Evolutionary conservation across 2,329 filamentous ascomycete species (phyloP), one percentile per base, ranked within the genome.

Genomic region (Leptoxyphium fumago): DNA sequence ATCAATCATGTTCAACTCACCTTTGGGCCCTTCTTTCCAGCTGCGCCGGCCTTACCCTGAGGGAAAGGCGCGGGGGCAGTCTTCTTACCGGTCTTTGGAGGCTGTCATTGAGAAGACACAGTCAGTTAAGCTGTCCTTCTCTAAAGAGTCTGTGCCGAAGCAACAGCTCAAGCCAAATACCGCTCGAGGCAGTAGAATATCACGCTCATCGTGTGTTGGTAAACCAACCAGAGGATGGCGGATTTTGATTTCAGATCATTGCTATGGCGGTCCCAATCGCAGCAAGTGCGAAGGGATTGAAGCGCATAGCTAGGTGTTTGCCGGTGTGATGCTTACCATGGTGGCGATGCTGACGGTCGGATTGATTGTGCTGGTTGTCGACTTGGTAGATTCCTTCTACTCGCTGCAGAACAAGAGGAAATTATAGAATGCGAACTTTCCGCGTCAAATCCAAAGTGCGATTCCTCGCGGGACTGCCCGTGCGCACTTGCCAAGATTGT

Each of bases 81-180:
- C 79, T 95, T 96, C 84, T 95, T 96, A 77, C 87, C 50, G 64
- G 68, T 63, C 77, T 96, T 98, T 68, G 89, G 84, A 83, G 91
- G 86, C 91, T 96, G 76, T 96, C 88, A 96, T 96, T 91, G 89
- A 96, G 89, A 61, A 86, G 93, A 88, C 11, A 91, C 84, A 94
- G 86, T 94, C 84, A 95, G 87, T 82, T 68, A 71, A 75, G 84
- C 82, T 86, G 84, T 80, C 78, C 82, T 52, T 61, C 86, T 94
- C 86, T 93, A 93, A 72, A 81, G 85, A 91, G 82, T 75, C 70
- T 68, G 63, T 55, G 61, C 61, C 61, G 66, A 47, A 73, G 54
- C 55, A 55, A 56, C 63, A 64, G 58, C 70, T 75, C 73, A 73
- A 75, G 72, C 72, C 72, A 60, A 53, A 45, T 46, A 51, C 53